Base-by-base conservation (phyloP, 2,329 filamentous ascomycete species). In the Cercospora nicotianae region DNA sequence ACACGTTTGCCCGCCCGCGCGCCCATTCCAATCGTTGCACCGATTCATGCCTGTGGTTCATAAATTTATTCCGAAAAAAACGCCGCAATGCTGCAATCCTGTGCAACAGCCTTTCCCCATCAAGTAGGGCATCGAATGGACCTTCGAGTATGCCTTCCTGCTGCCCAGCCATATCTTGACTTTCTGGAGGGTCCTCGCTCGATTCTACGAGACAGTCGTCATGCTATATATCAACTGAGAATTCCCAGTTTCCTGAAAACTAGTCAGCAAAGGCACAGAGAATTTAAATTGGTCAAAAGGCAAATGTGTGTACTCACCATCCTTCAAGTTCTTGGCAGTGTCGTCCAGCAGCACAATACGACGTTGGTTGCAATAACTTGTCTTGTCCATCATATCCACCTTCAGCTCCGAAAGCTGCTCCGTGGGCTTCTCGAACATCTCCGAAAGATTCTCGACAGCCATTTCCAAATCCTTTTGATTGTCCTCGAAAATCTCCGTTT, bases 401-500 rank as follows among this genome's bases (percentile, higher is more conserved):
- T 97, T 98, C 68, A 97, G 84, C 57, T 90, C 88, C 3, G 92
- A 87, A 18, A 99, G 84, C 75, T 97, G 93, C 48, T 89, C 83
- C n/a, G 94, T 92, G 0, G 94, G 93, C 83, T 96, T 97, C 85
- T 99, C 95, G 73, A 99, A 99, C 93, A 99, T 97, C 80, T 97
- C 94, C n/a, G 93, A 97, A 72, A 99, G 82, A 66, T 92, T 94
- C 82, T 99, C 95, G 0, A 98, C 95, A 0, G 95, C 94, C 89
- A 99, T 91, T 80, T 99, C 95, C 26, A 99, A 83, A 78, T 99
- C 95, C 80, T 97, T 97, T 77, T 99, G 95, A 79, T 99, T 99
- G 79, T 98, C 94, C 79, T 99, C 95, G 69, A 99, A 99, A 64
- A 99, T 98, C 77, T 94, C 92, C 0, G 95, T 98, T 65, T 95